These are phyloP conservation scores for Immersiporthe knoxdaviesiana DNA, from an alignment of 2,329 filamentous ascomycete species.

Conservation along the genomic window DNA sequence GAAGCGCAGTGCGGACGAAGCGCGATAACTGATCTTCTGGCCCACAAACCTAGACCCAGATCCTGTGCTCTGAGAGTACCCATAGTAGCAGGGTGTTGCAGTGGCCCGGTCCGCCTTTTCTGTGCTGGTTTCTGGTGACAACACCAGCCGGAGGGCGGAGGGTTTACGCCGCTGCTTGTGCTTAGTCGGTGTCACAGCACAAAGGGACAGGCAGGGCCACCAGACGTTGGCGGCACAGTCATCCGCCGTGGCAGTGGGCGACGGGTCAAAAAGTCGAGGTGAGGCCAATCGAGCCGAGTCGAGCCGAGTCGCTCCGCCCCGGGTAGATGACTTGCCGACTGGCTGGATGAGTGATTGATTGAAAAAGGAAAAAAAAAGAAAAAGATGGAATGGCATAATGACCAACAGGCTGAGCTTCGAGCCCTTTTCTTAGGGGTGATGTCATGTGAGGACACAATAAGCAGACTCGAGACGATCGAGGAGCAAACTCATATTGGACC, in stretches of 20 bases:
- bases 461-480: not conserved
- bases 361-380: too few relatives aligned
- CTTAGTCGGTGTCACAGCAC: conserved; percentile 11
- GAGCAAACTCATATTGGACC: not conserved
- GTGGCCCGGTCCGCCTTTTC: conserved; percentile 23
- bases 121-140: not conserved
- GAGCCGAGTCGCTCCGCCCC: not conserved
- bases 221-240: conserved; percentile 25
- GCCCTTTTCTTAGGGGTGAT: not conserved
- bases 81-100: not conserved
- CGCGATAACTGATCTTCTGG: not conserved
- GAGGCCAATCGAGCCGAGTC: not conserved
- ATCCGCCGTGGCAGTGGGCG: conserved; percentile 17
- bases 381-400: too few relatives aligned
- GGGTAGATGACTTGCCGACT: not conserved
- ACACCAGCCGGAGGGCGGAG: conserved; percentile 18
- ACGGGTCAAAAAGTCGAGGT: not conserved
- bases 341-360: not conserved
- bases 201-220: conserved; percentile 12
- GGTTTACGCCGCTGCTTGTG: conserved; percentile 7
- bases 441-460: not conserved
- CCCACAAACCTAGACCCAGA: not conserved
- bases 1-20: conserved; percentile 5
- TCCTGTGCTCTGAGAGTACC: not conserved
- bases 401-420: not conserved